Evolutionary conservation across 441 rosid species (phyloP).

Genomic region (Codiaeum variegatum): DNA sequence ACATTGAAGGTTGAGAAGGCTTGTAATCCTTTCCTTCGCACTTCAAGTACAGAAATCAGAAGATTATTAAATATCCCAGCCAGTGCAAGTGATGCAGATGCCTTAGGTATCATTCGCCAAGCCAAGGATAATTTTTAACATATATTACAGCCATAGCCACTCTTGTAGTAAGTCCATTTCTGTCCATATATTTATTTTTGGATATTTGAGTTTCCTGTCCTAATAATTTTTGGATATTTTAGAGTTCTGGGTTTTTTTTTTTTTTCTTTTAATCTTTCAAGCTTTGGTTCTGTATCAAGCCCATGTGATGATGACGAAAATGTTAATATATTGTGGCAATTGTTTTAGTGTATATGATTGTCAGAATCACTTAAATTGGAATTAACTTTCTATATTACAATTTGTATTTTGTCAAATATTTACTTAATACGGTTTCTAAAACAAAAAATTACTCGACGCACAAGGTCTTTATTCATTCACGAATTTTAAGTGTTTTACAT

Average conservation of each 20-base stretch:
- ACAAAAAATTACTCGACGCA: no score
- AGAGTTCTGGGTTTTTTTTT: background rate
- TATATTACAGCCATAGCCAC: background rate
- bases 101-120: conserved; percentile 51
- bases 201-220: background rate
- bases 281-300: background rate
- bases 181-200: conserved; percentile 10
- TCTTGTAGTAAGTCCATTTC: background rate
- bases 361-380: background rate
- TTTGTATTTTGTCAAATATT: background rate
- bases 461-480: no score
- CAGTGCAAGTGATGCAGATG: conserved; percentile 61
- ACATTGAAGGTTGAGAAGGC: conserved; percentile 75
- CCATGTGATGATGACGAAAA: conserved; percentile 5
- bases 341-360: background rate
- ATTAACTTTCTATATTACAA: background rate
- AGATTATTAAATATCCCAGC: conserved; percentile 51
- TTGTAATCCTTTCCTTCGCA: conserved; percentile 91
- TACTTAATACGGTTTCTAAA: no score
- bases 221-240: background rate
- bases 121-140: conserved; percentile 77
- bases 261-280: no score
- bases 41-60: conserved; percentile 65
- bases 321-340: background rate
- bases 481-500: no score